Evolutionary conservation across 2,329 filamentous ascomycete genomes (phyloP).

Genomic region (Xylariaceae sp.): DNA sequence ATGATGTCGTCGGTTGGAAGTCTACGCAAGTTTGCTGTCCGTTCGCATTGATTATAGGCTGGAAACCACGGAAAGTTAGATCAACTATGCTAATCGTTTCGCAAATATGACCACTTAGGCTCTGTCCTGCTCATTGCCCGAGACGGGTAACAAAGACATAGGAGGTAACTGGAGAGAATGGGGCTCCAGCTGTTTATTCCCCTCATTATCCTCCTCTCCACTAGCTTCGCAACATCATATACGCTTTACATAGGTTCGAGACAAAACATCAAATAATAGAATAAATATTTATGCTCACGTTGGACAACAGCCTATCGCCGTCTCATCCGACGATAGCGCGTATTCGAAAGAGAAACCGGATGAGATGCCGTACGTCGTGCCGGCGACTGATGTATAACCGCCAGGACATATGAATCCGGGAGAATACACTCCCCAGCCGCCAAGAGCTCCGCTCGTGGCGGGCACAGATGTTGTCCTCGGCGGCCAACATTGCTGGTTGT

Average conservation of each 20-base stretch:
- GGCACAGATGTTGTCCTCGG: constrained; percentile 9
- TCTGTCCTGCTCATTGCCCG: neutral
- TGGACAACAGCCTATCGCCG: constrained; percentile 17
- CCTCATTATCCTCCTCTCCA: too few relatives aligned
- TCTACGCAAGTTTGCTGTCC: constrained; percentile 11
- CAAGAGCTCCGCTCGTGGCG: constrained; percentile 2
- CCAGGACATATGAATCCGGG: constrained; percentile 15
- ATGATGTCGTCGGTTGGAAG: constrained; percentile 9
- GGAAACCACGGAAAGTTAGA: constrained; percentile 9
- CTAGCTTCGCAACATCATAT: too few relatives aligned
- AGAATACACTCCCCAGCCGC: constrained; percentile 17
- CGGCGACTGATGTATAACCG: constrained; percentile 13
- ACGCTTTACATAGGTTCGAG: neutral
- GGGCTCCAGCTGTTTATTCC: too few relatives aligned
- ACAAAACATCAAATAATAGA: neutral
- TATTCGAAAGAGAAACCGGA: constrained; percentile 12
- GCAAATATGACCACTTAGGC: neutral
- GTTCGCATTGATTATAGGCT: neutral
- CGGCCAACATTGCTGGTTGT: constrained; percentile 17
- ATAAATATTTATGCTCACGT: constrained; percentile 9
- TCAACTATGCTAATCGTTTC: constrained; percentile 1
- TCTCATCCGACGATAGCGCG: constrained; percentile 12
- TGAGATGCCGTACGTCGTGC: constrained; percentile 4
- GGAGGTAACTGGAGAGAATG: too few relatives aligned
- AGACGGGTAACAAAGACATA: too few relatives aligned